These are phyloP conservation scores for Theobroma cacao DNA, from an alignment of 345 rosid genomes.

Conservation along the genomic window DNA sequence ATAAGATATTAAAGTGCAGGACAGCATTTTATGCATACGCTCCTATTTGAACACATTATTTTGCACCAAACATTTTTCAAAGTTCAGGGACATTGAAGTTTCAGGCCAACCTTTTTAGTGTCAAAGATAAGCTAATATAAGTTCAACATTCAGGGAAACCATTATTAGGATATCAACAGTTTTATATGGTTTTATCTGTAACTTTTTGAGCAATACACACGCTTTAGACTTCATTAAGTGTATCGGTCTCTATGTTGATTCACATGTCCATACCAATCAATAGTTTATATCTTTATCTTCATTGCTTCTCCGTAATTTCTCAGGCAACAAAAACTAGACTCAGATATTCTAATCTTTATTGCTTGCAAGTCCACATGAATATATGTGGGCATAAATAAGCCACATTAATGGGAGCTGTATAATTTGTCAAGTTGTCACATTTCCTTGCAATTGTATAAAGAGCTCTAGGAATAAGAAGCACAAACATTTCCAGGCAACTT, in stretches of 20 bases:
- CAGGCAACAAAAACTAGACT: neutral
- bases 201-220: neutral
- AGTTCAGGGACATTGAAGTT: neutral
- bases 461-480: slow-evolving; percentile 19
- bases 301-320: neutral
- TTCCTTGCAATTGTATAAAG: slow-evolving; percentile 7
- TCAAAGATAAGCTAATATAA: neutral
- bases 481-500: slow-evolving; percentile 23
- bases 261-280: neutral
- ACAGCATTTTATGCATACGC: neutral
- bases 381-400: neutral
- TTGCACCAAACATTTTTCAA: neutral
- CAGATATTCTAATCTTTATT: neutral
- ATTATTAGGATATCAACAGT: neutral
- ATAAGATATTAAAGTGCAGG: neutral
- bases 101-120: neutral
- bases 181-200: neutral
- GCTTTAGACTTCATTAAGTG: neutral
- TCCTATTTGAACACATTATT: neutral
- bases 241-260: neutral
- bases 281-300: neutral
- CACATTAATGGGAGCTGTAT: neutral
- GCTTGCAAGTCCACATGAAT: neutral
- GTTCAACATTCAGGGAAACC: neutral
- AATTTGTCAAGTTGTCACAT: neutral